A percentile compares a stretch with the other conserved stretches of the same genome.
Evolutionary conservation across 495 filamentous ascomycete species (phyloP).

Genomic region (Penicillium ucsense): DNA sequence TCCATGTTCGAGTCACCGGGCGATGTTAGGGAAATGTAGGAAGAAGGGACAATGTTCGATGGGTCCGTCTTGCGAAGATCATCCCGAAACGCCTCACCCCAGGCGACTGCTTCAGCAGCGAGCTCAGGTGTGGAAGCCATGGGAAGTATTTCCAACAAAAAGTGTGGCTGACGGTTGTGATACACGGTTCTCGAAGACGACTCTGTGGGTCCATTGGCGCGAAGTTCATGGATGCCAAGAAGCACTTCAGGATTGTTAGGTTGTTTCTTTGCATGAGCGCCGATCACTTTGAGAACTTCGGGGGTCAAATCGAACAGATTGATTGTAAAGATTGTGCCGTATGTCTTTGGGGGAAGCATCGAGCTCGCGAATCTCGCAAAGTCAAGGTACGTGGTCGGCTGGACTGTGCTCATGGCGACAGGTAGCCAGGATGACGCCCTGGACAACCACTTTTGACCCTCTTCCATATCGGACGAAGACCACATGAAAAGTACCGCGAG

Average conservation of each 20-base stretch:
- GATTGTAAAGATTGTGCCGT: slow-evolving; percentile 1
- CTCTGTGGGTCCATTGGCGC: not conserved
- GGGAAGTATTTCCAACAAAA: slow-evolving; percentile 8
- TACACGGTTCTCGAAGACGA: not conserved
- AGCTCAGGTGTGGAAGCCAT: not conserved
- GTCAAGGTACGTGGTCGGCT: slow-evolving; percentile 3
- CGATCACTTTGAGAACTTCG: slow-evolving; percentile 8
- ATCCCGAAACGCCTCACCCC: slow-evolving; percentile 5
- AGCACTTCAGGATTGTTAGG: slow-evolving; percentile 1
- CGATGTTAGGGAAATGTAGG: slow-evolving; percentile 6
- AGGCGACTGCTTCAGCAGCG: not conserved
- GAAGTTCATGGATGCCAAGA: slow-evolving; percentile 9
- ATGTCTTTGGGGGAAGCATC: not conserved
- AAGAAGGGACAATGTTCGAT: not conserved
- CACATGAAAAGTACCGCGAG: slow-evolving; percentile 6
- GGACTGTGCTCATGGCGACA: slow-evolving; percentile 5
- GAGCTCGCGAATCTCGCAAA: not conserved
- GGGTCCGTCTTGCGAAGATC: slow-evolving; percentile 6
- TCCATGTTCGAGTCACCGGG: not conserved
- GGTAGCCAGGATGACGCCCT: slow-evolving; percentile 4
- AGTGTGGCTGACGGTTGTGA: slow-evolving; percentile 3
- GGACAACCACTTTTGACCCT: slow-evolving; percentile 8
- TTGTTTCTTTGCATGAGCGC: slow-evolving; percentile 1
- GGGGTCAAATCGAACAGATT: slow-evolving; percentile 3
- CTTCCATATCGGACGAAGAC: slow-evolving; percentile 6